Evolutionary conservation across 2,329 filamentous ascomycete species (phyloP), one percentile per base, ranked within the genome.

Genomic region (Microsporum ferrugineum): DNA sequence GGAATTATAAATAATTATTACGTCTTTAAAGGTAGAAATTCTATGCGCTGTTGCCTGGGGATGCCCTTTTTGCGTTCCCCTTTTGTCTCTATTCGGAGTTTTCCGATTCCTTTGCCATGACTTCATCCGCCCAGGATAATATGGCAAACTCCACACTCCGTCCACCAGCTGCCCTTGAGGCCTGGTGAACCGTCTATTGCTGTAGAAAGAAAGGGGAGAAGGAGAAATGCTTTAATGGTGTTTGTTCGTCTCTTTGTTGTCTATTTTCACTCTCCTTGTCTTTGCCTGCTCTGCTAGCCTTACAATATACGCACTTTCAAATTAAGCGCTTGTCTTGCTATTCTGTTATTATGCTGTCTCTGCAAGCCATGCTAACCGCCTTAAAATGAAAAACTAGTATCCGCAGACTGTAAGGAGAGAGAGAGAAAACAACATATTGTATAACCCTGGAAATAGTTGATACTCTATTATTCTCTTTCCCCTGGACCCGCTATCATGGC

Each of bases 401-500:
- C 29, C 31, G 51, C 31, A 36, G 51, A 14, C 31, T 34, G 51
- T 36, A 34, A 36, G 10, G 51, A n/a, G 51, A 34, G 10, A 14
- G 17, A 23, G 17, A 23, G 39, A 23, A 10, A 10, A 43, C 39
- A 43, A 34, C n/a, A 5, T 23, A 5, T 2, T n/a, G 33, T 31
- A 12, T 29, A 55, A 55, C 51, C 51, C 51, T 55, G 51, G 14
- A 36, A 55, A 10, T 36, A 55, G 31, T 12, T 55, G 51, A 27
- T 23, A 55, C 33, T 55, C 6, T 34, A 17, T 17, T n/a, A 12
- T 23, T 51, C 17, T 23, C 45, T 31, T 34, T 12, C 23, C 45
- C 31, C 31, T 55, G 33, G 51, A 36, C 51, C 51, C 51, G 31
- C 51, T 55, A 36, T 31, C 23, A 57, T 57, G 55, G 55, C 55